phyloP scores from a whole-genome alignment of 306 rosid species.

The Vachellia collinsii region DNA sequence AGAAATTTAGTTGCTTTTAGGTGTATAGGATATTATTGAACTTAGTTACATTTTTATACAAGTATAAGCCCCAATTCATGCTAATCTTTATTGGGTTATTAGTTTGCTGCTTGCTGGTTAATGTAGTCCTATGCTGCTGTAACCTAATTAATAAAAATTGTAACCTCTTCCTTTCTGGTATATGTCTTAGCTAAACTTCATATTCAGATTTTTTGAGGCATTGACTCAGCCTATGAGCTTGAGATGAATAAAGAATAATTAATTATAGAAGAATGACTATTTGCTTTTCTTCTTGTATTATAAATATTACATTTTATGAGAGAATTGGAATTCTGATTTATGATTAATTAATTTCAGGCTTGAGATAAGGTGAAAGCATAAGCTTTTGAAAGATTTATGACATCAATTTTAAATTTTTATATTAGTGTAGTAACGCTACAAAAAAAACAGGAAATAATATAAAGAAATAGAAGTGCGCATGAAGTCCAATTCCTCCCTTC shows the following conservation, averaged over 20 bases:
- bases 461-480: background rate
- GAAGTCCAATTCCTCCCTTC: background rate
- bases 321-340: background rate
- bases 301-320: background rate
- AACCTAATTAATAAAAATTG: background rate
- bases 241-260: background rate
- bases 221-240: background rate
- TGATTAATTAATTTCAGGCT: background rate
- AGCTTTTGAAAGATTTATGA: background rate
- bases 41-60: background rate
- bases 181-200: too few relatives aligned
- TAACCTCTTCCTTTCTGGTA: slow-evolving; percentile 16
- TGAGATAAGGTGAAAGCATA: background rate
- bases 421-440: background rate
- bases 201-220: background rate
- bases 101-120: slow-evolving; percentile 20
- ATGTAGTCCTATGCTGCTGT: background rate
- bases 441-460: background rate
- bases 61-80: slow-evolving; percentile 37
- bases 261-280: background rate
- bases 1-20: slow-evolving; percentile 47
- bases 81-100: slow-evolving; percentile 35
- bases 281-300: background rate
- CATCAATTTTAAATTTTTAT: too few relatives aligned
- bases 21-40: slow-evolving; percentile 45